Evolutionary conservation across 78 protist genomes (phyloP).

Genomic region (Isochrysis galbana): DNA sequence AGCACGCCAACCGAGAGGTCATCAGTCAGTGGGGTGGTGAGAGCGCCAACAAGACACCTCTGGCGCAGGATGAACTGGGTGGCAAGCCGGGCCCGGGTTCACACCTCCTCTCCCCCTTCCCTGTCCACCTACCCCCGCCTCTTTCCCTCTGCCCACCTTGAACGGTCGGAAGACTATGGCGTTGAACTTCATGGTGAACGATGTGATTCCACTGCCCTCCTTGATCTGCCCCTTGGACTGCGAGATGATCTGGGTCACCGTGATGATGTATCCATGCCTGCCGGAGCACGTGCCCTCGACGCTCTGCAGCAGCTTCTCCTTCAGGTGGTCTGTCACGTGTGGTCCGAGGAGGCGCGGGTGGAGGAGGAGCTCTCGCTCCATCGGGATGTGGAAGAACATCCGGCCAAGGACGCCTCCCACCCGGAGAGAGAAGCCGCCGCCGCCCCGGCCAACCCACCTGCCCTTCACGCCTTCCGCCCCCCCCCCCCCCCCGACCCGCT

Average conservation of each 20-base stretch:
- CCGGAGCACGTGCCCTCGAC: slow-evolving; percentile 60
- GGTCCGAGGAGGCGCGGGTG: slow-evolving; percentile 78
- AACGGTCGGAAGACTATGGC: slow-evolving; percentile 81
- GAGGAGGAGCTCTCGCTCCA: slow-evolving; percentile 63
- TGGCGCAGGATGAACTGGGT: not conserved
- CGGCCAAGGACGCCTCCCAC: no score
- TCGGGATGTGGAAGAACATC: not conserved
- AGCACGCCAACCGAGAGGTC: no score
- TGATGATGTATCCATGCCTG: not conserved
- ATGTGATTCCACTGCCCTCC: slow-evolving; percentile 67
- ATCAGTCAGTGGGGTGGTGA: slow-evolving; percentile 23
- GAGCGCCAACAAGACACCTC: not conserved
- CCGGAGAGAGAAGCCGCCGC: no score
- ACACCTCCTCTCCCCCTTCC: no score
- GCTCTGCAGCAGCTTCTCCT: slow-evolving; percentile 55
- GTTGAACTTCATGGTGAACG: slow-evolving; percentile 59
- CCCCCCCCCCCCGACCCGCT: no score
- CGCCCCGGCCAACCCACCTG: no score
- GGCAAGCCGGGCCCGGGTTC: not conserved
- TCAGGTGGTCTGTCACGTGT: slow-evolving; percentile 37
- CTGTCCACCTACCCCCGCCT: no score
- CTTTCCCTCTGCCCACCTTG: no score
- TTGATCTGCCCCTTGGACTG: slow-evolving; percentile 63
- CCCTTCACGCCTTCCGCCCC: no score
- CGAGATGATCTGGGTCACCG: not conserved